Evolutionary conservation across 805 yeast genomes (phyloP).

Genomic region (Starmera quercuum): DNA sequence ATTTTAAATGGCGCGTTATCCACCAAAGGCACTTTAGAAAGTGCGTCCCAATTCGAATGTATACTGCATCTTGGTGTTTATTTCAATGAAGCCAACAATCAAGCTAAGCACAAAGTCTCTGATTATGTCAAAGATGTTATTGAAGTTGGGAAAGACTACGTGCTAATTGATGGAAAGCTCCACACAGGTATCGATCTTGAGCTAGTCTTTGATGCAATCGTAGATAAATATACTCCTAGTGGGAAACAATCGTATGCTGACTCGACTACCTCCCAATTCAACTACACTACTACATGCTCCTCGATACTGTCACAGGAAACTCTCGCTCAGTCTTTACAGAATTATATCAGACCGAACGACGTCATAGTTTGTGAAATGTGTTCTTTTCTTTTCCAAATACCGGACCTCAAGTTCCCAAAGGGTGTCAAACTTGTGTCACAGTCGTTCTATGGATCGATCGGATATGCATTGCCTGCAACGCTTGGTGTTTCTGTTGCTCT

Average conservation of each 20-base stretch:
- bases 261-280: too few species aligned
- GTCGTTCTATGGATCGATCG: conserved; percentile 60
- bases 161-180: conserved; percentile 10
- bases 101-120: conserved; percentile 3
- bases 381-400: conserved; percentile 55
- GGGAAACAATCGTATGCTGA: too few species aligned
- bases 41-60: conserved; percentile 50
- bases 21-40: conserved; percentile 33
- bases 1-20: conserved; percentile 58
- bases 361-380: conserved; percentile 58
- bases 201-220: conserved; percentile 16
- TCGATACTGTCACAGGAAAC: conserved; percentile 30
- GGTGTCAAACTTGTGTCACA: conserved; percentile 48
- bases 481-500: conserved; percentile 56
- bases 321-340: conserved; percentile 44
- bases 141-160: conserved; percentile 19
- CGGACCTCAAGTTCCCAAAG: conserved; percentile 48
- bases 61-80: conserved; percentile 63
- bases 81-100: conserved; percentile 48
- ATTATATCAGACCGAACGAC: conserved; percentile 49
- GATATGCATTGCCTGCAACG: conserved; percentile 58
- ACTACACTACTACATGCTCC: conserved; percentile 5
- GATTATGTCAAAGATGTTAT: conserved; percentile 12
- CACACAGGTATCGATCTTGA: conserved; percentile 11
- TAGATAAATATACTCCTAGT: too few species aligned